Evolutionary conservation across 441 rosid genomes (phyloP).

Genomic region (Erysimum pusillum): DNA sequence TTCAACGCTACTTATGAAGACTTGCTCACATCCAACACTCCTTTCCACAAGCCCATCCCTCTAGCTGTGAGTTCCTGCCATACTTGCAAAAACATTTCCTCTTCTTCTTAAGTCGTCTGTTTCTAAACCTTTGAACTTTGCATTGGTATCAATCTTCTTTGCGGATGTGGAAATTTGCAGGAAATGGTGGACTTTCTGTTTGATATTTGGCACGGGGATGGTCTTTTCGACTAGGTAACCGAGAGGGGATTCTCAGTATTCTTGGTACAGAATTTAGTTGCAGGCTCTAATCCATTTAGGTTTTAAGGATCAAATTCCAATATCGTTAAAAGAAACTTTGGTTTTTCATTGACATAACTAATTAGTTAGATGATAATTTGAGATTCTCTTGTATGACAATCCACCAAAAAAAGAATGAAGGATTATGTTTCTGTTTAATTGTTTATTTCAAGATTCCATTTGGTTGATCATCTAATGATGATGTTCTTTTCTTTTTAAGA

Average conservation of each 20-base stretch:
- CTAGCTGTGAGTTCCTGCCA: constrained; percentile 56
- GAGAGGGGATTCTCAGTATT: constrained; percentile 18
- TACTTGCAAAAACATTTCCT: background rate
- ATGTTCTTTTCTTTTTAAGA: background rate
- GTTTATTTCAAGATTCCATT: background rate
- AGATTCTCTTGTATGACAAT: constrained; percentile 10
- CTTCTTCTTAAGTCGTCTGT: background rate
- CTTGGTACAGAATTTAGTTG: constrained; percentile 43
- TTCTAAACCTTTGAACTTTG: background rate
- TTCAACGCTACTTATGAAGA: constrained; percentile 69
- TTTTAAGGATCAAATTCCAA: constrained; percentile 4
- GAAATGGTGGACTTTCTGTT: constrained; percentile 73
- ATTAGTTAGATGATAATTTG: background rate
- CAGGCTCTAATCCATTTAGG: constrained; percentile 40
- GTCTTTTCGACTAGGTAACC: constrained; percentile 57
- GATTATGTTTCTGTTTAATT: constrained; percentile 6
- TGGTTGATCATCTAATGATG: constrained; percentile 8
- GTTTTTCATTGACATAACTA: constrained; percentile 5
- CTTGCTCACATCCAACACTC: constrained; percentile 57
- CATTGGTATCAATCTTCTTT: background rate
- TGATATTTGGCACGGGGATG: constrained; percentile 66
- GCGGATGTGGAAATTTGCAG: constrained; percentile 49
- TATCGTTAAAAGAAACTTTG: background rate
- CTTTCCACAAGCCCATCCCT: constrained; percentile 65
- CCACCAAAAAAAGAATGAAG: background rate